Conservation (phyloP, 2,329 filamentous ascomycete genomes). For the Arthrobotrys megalospora region DNA sequence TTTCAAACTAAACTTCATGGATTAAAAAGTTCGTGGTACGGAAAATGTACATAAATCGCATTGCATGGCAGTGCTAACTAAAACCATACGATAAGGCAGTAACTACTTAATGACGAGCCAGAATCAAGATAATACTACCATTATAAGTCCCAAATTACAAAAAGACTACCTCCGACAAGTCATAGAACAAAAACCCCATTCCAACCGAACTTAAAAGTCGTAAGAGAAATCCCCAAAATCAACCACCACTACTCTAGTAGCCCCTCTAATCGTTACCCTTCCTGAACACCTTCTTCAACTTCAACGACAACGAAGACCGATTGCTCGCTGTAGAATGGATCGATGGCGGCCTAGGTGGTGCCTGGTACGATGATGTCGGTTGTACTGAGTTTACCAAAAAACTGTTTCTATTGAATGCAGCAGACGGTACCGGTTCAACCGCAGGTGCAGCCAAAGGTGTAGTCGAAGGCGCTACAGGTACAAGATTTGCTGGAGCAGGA, state of each 20-base stretch:
- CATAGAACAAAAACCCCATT: too few species aligned
- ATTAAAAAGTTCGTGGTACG: neutral
- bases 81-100: too few species aligned
- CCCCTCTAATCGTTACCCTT: constrained; percentile 1
- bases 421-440: neutral
- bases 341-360: constrained; percentile 4
- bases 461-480: neutral
- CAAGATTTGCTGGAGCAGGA: neutral
- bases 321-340: constrained; percentile 46
- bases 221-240: neutral
- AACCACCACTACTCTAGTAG: neutral
- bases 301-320: constrained; percentile 48
- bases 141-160: too few species aligned
- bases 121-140: too few species aligned
- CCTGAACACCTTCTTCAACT: constrained; percentile 47
- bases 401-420: neutral
- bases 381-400: constrained; percentile 35
- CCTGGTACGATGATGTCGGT: constrained; percentile 4
- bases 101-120: too few species aligned
- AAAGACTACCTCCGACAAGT: too few species aligned
- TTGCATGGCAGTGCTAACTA: neutral
- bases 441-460: neutral
- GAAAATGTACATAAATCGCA: constrained; percentile 4
- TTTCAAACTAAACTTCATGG: neutral
- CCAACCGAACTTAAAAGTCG: neutral